Percentiles rank a stretch among this genome's conserved stretches.
Conservation (phyloP, 83 land plant genomes). For the Picea mariana region DNA sequence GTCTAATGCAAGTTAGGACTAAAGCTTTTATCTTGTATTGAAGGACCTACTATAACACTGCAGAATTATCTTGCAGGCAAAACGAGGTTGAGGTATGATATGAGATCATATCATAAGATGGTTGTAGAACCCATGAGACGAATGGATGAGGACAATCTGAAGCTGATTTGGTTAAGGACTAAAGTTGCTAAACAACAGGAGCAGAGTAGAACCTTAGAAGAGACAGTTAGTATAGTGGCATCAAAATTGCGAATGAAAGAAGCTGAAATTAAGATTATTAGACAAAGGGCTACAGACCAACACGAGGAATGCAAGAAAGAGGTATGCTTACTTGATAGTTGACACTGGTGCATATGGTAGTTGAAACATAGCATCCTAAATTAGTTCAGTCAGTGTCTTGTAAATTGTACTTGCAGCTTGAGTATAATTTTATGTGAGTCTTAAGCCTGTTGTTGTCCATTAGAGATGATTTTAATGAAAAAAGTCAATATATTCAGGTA, state of each 20-base stretch:
- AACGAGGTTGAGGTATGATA: conserved; percentile 65
- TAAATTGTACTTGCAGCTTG: background rate
- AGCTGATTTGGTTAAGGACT: conserved; percentile 35
- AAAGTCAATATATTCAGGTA: background rate
- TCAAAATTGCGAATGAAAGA: conserved; percentile 45
- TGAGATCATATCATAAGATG: conserved; percentile 62
- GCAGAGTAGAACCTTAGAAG: conserved; percentile 45
- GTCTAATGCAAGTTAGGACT: no score
- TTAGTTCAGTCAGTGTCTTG: background rate
- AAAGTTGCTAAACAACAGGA: conserved; percentile 44
- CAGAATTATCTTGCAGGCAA: conserved; percentile 48
- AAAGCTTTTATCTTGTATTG: background rate
- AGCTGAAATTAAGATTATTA: conserved; percentile 56
- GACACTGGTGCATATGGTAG: no score
- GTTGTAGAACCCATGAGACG: conserved; percentile 71
- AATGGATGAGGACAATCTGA: conserved; percentile 75
- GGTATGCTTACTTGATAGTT: conserved; percentile 30
- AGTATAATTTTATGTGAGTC: background rate
- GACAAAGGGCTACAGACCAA: conserved; percentile 48
- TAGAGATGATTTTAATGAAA: background rate
- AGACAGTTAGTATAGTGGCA: conserved; percentile 38
- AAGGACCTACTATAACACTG: background rate
- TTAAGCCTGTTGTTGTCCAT: background rate
- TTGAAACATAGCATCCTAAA: background rate
- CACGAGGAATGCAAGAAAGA: conserved; percentile 52